Percentiles rank a stretch among this genome's conserved stretches.
Conservation (phyloP, 495 filamentous ascomycete genomes). For the Polyplosphaeria fusca region DNA sequence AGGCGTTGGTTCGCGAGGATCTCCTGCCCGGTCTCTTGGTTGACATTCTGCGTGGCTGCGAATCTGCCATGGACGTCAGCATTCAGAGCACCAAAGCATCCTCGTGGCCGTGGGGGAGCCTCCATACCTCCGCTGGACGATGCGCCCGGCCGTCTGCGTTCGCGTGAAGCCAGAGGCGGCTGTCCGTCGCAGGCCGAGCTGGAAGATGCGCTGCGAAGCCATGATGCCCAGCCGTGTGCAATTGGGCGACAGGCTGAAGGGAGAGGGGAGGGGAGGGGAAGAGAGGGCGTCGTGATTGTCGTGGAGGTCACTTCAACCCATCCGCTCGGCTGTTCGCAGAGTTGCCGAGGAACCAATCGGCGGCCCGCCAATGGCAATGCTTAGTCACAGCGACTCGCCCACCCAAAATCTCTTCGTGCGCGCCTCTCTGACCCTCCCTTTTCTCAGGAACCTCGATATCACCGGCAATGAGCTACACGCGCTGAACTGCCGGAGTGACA, state of each 20-base stretch:
- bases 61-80: conserved; percentile 45
- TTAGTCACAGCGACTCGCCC: conserved; percentile 9
- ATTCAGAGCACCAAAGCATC: background rate
- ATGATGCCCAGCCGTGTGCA: conserved; percentile 17
- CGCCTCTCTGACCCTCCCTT: background rate
- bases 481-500: conserved; percentile 28
- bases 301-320: background rate
- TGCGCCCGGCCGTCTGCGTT: conserved; percentile 30
- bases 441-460: conserved; percentile 33
- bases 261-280: conserved; percentile 18
- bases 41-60: conserved; percentile 58
- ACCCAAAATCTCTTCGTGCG: conserved; percentile 24
- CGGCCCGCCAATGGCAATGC: no score
- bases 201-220: conserved; percentile 30
- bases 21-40: conserved; percentile 53
- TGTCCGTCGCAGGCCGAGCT: conserved; percentile 30
- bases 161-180: conserved; percentile 19
- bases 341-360: no score
- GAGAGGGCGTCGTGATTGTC: conserved; percentile 1
- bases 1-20: conserved; percentile 85
- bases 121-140: conserved; percentile 33
- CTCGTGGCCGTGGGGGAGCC: conserved; percentile 8
- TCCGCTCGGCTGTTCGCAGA: conserved; percentile 15
- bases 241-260: conserved; percentile 16
- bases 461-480: conserved; percentile 21